A percentile compares a stretch with the other conserved stretches of the same genome.
Conservation (phyloP, 2,329 filamentous ascomycete genomes). For the Pezicula neosporulosa region DNA sequence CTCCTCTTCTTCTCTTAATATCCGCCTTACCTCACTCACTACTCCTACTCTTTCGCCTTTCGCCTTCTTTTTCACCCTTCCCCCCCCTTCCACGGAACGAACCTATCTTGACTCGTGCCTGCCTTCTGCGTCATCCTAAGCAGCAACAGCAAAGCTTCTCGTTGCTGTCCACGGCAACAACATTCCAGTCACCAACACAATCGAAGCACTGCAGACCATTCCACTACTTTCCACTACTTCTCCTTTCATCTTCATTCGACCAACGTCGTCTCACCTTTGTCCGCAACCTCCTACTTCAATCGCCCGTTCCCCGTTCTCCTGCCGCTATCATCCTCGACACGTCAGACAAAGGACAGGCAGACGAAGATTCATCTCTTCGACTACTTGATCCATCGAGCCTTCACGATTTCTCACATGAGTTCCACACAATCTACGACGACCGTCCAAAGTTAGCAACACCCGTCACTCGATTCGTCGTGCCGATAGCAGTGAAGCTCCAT, state of each 20-base stretch:
- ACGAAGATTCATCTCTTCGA: conserved; percentile 47
- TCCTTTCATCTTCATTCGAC: not conserved
- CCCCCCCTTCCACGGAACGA: conserved; percentile 13
- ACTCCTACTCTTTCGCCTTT: conserved; percentile 1
- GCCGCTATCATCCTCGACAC: not conserved
- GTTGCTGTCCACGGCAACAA: conserved; percentile 1
- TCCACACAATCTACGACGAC: conserved; percentile 33
- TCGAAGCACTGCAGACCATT: not conserved
- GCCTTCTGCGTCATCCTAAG: not conserved
- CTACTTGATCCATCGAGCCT: conserved; percentile 37
- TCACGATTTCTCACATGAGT: conserved; percentile 35
- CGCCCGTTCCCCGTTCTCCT: conserved; percentile 7
- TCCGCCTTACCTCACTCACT: conserved; percentile 19
- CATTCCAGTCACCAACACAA: not conserved
- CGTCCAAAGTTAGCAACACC: conserved; percentile 32
- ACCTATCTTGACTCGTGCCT: conserved; percentile 10
- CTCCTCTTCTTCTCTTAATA: conserved; percentile 23
- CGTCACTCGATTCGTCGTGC: conserved; percentile 7
- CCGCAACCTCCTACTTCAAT: conserved; percentile 11
- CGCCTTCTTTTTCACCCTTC: conserved; percentile 13
- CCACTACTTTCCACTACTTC: not conserved
- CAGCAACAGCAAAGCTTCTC: not conserved
- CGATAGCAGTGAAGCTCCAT: not conserved
- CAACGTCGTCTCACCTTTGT: conserved; percentile 5
- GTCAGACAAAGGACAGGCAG: conserved; percentile 21